Evolutionary conservation across 1,284 basidiomycete genomes (phyloP).

Genomic region (Ceratobasidium sp.): DNA sequence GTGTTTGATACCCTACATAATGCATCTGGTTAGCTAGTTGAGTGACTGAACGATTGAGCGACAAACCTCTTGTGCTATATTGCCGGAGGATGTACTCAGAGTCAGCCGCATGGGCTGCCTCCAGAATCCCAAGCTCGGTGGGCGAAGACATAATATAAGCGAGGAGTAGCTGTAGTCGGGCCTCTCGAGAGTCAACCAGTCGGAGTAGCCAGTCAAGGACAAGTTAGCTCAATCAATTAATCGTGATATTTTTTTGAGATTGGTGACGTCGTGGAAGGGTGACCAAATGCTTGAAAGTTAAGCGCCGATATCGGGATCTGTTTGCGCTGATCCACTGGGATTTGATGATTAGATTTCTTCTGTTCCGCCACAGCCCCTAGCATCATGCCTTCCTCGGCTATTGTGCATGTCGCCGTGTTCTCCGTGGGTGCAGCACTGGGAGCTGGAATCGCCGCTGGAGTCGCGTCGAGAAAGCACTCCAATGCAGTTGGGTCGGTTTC

Average conservation of each 20-base stretch:
- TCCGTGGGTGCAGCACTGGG: conserved; percentile 73
- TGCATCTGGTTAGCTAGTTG: conserved; percentile 45
- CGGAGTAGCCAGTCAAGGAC: too few relatives aligned
- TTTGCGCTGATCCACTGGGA: conserved; percentile 2
- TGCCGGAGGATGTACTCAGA: conserved; percentile 64
- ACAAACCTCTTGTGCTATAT: conserved; percentile 47
- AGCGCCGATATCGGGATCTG: conserved; percentile 30
- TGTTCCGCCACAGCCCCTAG: not conserved
- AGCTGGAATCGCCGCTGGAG: conserved; percentile 63
- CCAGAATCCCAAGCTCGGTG: not conserved
- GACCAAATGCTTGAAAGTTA: not conserved
- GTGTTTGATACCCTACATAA: conserved; percentile 62
- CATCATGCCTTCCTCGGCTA: conserved; percentile 19
- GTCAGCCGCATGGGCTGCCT: conserved; percentile 45
- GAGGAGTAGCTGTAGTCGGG: too few relatives aligned
- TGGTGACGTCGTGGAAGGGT: conserved; percentile 14
- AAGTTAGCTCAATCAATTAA: too few relatives aligned
- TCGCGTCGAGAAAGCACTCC: conserved; percentile 45
- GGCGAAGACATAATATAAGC: not conserved
- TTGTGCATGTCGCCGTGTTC: conserved; percentile 69
- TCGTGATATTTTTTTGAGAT: too few relatives aligned
- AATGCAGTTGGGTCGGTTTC: conserved; percentile 31
- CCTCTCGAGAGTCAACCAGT: too few relatives aligned
- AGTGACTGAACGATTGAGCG: conserved; percentile 48
- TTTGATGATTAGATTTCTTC: conserved; percentile 18